Percentiles rank a stretch among this genome's conserved stretches.
These are phyloP conservation scores for Chlorella sp. DNA, from an alignment of 139 green algal species.

Conservation along the genomic window DNA sequence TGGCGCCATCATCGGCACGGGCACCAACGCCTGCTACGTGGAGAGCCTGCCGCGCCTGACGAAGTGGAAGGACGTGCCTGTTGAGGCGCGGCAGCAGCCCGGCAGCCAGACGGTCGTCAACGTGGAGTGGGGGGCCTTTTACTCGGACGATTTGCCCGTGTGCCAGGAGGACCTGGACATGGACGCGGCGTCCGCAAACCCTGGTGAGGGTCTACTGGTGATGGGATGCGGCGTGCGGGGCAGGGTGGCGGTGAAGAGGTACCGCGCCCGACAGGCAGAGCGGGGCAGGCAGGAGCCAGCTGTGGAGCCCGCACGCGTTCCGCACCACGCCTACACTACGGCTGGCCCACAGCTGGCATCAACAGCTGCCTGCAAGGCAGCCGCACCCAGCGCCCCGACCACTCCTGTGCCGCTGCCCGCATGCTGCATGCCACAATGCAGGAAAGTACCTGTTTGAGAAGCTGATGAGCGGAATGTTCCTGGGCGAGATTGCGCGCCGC, in stretches of 20 bases:
- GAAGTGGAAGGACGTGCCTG: conserved; percentile 39
- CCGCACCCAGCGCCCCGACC: too few species aligned
- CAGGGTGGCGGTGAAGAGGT: too few species aligned
- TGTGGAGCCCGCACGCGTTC: too few species aligned
- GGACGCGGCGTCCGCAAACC: conserved; percentile 46
- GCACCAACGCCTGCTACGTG: conserved; percentile 81
- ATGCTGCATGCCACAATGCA: too few species aligned
- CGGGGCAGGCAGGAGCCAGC: too few species aligned
- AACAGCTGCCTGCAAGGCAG: too few species aligned
- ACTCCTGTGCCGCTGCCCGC: too few species aligned
- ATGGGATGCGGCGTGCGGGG: too few species aligned
- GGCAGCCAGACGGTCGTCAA: conserved; percentile 32
- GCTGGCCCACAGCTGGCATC: too few species aligned
- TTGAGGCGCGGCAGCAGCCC: background rate
- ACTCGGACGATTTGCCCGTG: conserved; percentile 32
- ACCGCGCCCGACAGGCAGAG: too few species aligned
- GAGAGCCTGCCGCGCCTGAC: conserved; percentile 38
- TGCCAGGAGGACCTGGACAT: conserved; percentile 62
- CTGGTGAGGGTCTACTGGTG: too few species aligned
- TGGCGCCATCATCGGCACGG: conserved; percentile 80
- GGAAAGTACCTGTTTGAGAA: conserved; percentile 92
- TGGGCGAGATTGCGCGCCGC: conserved; percentile 77
- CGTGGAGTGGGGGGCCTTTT: conserved; percentile 81
- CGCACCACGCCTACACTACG: too few species aligned
- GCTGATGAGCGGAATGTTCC: conserved; percentile 81